Base-by-base conservation (phyloP, 768 basidiomycete species). In the Collybiopsis luxurians region DNA sequence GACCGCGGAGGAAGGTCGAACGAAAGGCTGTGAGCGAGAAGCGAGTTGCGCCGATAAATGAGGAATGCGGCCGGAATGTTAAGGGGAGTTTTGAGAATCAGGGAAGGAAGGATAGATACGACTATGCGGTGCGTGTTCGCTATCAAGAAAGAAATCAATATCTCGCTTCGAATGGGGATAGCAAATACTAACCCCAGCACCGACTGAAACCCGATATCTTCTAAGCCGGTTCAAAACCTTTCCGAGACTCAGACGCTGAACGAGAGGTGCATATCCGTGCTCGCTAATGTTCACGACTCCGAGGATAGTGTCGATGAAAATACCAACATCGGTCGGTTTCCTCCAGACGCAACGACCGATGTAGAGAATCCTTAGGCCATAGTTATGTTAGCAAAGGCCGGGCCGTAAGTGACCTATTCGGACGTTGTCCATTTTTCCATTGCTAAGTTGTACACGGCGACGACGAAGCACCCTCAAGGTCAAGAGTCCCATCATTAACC, bases 361-460 rank as follows among this genome's bases (percentile, higher is more conserved):
- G n/a, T n/a, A n/a, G n/a, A 34, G 31, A 6, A 13, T 13, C 31
- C 31, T 12, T 57, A 57, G 40, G 74, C 74, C 56, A 77, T 69
- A 21, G n/a, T n/a, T n/a, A 78, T 67, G 10, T 85, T 74, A 36
- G 75, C 77, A 68, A 88, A 89, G 10, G 88, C 88, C 10, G 83
- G 72, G 1, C 87, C 88, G 65, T 92, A 92, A 15, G 85, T 81
- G 39, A 82, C 64, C 64, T 83, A 86, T 68, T 92, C 90, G 4
- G 87, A 84, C 7, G 83, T 77, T 6, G 82, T 90, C 90, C 90
- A 92, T 39, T 78, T 77, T 57, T 84, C 81, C 79, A 85, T 89
- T 2, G 81, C 72, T 63, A 76, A n/a, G n/a, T 77, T 77, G 65
- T 75, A 74, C 30, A 75, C 4, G 73, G 67, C 17, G 68, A 61